Evolutionary conservation across 2,329 filamentous ascomycete genomes (phyloP).

Genomic region (Setomelanomma holmii): DNA sequence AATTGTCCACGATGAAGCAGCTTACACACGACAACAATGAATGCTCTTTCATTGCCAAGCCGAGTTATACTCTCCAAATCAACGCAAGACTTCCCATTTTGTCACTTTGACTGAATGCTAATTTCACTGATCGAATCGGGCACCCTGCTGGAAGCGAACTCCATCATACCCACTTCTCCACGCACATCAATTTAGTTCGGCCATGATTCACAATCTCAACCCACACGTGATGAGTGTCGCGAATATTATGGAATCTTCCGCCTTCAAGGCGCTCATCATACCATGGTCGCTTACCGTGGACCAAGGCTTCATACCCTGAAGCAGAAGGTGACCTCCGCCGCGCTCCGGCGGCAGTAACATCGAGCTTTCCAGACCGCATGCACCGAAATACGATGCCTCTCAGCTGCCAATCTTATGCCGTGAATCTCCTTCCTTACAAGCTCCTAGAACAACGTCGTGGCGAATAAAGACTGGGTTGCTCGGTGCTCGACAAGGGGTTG

Average conservation of each 20-base stretch:
- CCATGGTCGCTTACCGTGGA: background rate
- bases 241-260: slow-evolving; percentile 12
- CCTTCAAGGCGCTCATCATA: background rate
- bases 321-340: slow-evolving; percentile 22
- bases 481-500: slow-evolving; percentile 13
- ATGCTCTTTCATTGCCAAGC: no score
- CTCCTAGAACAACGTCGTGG: slow-evolving; percentile 1
- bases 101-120: no score
- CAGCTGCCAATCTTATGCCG: slow-evolving; percentile 2
- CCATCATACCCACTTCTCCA: no score
- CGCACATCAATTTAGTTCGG: no score
- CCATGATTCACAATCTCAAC: background rate
- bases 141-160: background rate
- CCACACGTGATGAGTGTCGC: slow-evolving; percentile 14
- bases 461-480: slow-evolving; percentile 10
- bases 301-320: slow-evolving; percentile 4
- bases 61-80: no score
- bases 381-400: background rate
- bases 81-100: no score
- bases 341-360: slow-evolving; percentile 3
- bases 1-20: no score
- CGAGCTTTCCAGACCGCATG: slow-evolving; percentile 10
- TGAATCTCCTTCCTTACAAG: slow-evolving; percentile 1
- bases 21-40: no score
- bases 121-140: background rate